These are phyloP conservation scores for Chalciporus pseudorubinellus DNA, from an alignment of 768 basidiomycete genomes.

Conservation along the genomic window DNA sequence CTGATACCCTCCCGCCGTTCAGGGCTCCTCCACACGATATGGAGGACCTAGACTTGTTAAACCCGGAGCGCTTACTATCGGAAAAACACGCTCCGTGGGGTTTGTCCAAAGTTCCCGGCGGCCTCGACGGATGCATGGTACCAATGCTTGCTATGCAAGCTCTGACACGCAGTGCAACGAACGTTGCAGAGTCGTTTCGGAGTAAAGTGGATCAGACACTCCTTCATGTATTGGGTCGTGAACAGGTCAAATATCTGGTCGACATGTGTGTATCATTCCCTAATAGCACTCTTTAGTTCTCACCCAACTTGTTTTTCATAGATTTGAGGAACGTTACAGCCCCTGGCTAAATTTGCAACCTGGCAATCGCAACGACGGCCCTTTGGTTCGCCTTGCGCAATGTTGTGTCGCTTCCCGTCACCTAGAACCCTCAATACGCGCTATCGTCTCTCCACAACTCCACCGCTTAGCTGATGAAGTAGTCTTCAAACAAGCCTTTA, in stretches of 20 bases:
- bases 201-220: conserved; percentile 28
- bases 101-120: conserved; percentile 36
- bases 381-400: conserved; percentile 43
- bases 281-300: not conserved
- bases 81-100: conserved; percentile 38
- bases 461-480: conserved; percentile 41
- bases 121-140: conserved; percentile 43
- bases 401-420: conserved; percentile 48
- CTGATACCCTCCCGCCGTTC: conserved; percentile 17
- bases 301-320: conserved; percentile 12
- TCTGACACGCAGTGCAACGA: conserved; percentile 32
- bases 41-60: conserved; percentile 32
- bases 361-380: conserved; percentile 26
- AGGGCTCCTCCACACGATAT: conserved; percentile 15
- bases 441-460: conserved; percentile 38
- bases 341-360: conserved; percentile 45
- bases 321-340: conserved; percentile 42
- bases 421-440: conserved; percentile 35
- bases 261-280: conserved; percentile 33
- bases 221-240: conserved; percentile 32
- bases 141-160: conserved; percentile 48
- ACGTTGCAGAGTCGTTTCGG: conserved; percentile 19
- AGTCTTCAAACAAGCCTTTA: conserved; percentile 40
- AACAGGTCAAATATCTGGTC: conserved; percentile 37
- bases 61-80: conserved; percentile 37